Conservation (phyloP, 176 grass and related monocot species). For the Cenchrus americanus region DNA sequence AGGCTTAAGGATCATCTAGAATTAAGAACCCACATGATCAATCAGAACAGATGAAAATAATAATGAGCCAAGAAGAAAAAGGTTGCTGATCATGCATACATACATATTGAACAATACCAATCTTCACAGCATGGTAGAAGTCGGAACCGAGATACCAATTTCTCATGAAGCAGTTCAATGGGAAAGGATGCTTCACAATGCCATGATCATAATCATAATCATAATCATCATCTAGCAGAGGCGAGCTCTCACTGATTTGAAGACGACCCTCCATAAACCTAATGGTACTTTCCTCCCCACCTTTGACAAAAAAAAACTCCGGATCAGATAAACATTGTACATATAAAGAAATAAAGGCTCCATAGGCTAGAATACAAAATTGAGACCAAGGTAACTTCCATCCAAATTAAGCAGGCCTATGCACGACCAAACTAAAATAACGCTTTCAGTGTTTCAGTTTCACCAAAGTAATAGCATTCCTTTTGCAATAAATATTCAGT, state of each 20-base stretch:
- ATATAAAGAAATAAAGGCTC: constrained; percentile 16
- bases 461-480: constrained; percentile 1
- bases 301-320: constrained; percentile 39
- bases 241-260: constrained; percentile 64
- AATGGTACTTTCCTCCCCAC: constrained; percentile 96
- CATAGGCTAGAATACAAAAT: neutral
- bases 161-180: constrained; percentile 90
- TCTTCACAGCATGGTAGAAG: constrained; percentile 93
- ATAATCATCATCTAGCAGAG: constrained; percentile 79
- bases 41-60: constrained; percentile 30
- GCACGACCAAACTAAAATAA: constrained; percentile 16
- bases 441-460: constrained; percentile 23
- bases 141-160: constrained; percentile 94
- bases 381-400: constrained; percentile 4
- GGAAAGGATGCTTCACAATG: constrained; percentile 96
- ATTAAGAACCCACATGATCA: constrained; percentile 39
- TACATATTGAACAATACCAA: constrained; percentile 99
- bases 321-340: constrained; percentile 26
- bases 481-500: neutral
- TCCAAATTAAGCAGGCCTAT: constrained; percentile 19
- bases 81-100: constrained; percentile 28
- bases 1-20: constrained; percentile 97
- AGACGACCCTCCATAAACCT: constrained; percentile 80
- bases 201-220: constrained; percentile 81
- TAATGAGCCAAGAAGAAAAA: neutral